These are phyloP conservation scores for Nannizzia gypsea DNA, from an alignment of 2,329 filamentous ascomycete genomes.

Conservation along the genomic window DNA sequence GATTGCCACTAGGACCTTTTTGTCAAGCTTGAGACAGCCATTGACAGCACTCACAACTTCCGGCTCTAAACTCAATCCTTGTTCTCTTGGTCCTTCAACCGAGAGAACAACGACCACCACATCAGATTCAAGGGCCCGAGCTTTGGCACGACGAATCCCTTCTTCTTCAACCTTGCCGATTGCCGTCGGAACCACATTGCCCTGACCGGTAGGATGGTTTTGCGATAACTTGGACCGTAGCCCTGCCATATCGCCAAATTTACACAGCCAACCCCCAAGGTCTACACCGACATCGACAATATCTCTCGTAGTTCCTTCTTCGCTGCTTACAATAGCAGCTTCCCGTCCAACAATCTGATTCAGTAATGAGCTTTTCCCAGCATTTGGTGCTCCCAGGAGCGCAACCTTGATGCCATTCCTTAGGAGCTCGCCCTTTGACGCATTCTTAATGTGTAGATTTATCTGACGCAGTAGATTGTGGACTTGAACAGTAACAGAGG, in stretches of 20 bases:
- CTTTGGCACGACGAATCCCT: slow-evolving; percentile 76
- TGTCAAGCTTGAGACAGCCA: slow-evolving; percentile 38
- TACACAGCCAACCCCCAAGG: slow-evolving; percentile 77
- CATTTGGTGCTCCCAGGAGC: slow-evolving; percentile 82
- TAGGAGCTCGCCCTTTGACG: slow-evolving; percentile 70
- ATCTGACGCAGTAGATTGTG: slow-evolving; percentile 51
- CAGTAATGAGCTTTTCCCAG: slow-evolving; percentile 85
- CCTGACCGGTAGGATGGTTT: slow-evolving; percentile 6
- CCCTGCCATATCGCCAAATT: slow-evolving; percentile 91
- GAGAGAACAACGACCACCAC: slow-evolving; percentile 72
- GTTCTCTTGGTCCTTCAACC: slow-evolving; percentile 43
- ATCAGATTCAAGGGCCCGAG: slow-evolving; percentile 71
- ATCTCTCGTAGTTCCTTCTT: slow-evolving; percentile 88
- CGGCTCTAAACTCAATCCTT: slow-evolving; percentile 32
- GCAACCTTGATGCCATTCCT: slow-evolving; percentile 76
- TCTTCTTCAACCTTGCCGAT: slow-evolving; percentile 75
- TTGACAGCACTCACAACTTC: slow-evolving; percentile 46
- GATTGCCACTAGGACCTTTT: slow-evolving; percentile 46
- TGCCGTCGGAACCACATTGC: slow-evolving; percentile 3
- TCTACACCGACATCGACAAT: slow-evolving; percentile 87
- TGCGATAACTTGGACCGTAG: slow-evolving; percentile 45
- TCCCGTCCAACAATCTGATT: slow-evolving; percentile 84
- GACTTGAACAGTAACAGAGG: slow-evolving; percentile 57
- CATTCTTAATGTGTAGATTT: slow-evolving; percentile 58
- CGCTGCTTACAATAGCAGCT: slow-evolving; percentile 85